Evolutionary conservation across 202 grass and related monocot genomes (phyloP).

Genomic region (Panicum virgatum): DNA sequence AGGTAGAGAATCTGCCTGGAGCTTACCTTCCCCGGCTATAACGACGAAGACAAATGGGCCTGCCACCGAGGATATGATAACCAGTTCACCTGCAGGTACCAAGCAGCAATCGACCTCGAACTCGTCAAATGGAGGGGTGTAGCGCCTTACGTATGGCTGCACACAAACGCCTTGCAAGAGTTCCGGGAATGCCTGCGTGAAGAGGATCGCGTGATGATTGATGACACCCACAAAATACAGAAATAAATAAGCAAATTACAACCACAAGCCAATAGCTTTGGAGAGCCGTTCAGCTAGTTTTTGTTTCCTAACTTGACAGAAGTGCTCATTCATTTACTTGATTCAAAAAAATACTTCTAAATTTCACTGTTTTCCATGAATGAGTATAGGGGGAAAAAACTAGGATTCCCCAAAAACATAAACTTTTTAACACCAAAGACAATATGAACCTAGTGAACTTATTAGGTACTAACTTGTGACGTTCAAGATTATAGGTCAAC

Average conservation of each 20-base stretch:
- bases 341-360: background rate
- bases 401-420: background rate
- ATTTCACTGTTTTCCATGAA: background rate
- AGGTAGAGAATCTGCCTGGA: slow-evolving; percentile 36
- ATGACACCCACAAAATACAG: background rate
- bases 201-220: background rate
- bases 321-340: background rate
- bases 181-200: slow-evolving; percentile 68
- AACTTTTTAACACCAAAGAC: background rate
- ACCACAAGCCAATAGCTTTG: background rate
- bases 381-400: background rate
- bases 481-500: background rate
- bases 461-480: background rate
- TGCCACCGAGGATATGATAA: slow-evolving; percentile 47
- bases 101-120: slow-evolving; percentile 78
- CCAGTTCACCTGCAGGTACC: slow-evolving; percentile 42
- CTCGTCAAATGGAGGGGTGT: slow-evolving; percentile 83
- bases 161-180: slow-evolving; percentile 56
- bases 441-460: background rate
- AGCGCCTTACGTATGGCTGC: slow-evolving; percentile 61
- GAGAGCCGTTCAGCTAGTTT: background rate
- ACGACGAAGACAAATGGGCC: slow-evolving; percentile 82
- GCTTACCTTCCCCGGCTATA: slow-evolving; percentile 52
- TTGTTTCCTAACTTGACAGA: background rate
- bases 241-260: background rate